phyloP scores from a whole-genome alignment of 768 basidiomycete species.

The Phanerodontia chrysosporium region DNA sequence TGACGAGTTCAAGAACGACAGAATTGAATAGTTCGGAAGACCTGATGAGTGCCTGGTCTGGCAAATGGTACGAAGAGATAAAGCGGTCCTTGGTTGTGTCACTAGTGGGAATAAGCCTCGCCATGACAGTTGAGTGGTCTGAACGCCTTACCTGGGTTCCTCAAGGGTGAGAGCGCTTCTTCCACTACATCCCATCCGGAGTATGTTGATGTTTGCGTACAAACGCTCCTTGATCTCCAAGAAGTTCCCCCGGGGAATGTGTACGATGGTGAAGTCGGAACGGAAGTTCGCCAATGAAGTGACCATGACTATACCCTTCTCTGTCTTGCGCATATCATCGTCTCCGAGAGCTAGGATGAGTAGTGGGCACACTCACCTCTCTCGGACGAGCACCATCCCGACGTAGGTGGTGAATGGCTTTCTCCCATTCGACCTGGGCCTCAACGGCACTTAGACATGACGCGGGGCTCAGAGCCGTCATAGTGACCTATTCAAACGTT shows the following conservation, averaged over 20 bases:
- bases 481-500: constrained; percentile 44
- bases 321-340: constrained; percentile 38
- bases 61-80: constrained; percentile 61
- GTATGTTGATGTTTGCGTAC: constrained; percentile 76
- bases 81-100: constrained; percentile 82
- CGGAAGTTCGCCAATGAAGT: constrained; percentile 86
- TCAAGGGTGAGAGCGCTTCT: constrained; percentile 73
- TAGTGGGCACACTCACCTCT: constrained; percentile 36
- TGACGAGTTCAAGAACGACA: constrained; percentile 73
- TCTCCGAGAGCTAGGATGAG: not conserved
- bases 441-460: constrained; percentile 38
- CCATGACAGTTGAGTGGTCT: constrained; percentile 1
- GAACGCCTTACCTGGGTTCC: constrained; percentile 53
- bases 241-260: constrained; percentile 69
- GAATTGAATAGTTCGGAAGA: constrained; percentile 45
- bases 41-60: constrained; percentile 33
- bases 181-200: constrained; percentile 83
- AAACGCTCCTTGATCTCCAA: constrained; percentile 59
- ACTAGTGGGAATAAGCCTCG: constrained; percentile 31
- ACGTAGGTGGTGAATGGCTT: constrained; percentile 54
- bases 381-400: constrained; percentile 73
- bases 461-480: constrained; percentile 50
- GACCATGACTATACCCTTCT: constrained; percentile 67
- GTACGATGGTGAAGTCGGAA: constrained; percentile 82
- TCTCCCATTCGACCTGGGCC: constrained; percentile 54